phyloP scores from a whole-genome alignment of 2,329 filamentous ascomycete genomes.

The Scolecobasidium constrictum region DNA sequence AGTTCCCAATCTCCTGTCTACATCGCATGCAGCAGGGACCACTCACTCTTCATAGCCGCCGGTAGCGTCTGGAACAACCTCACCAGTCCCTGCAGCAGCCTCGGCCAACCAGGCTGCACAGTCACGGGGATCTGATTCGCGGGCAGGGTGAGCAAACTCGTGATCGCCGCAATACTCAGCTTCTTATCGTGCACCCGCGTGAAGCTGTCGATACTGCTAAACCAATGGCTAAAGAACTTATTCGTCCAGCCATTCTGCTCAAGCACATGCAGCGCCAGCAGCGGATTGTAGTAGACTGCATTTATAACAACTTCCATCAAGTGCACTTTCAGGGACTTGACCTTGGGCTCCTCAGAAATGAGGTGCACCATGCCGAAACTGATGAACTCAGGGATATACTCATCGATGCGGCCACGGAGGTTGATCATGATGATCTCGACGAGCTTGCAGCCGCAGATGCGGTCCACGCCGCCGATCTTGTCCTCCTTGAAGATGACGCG shows the following conservation, averaged over 20 bases:
- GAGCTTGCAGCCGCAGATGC: conserved; percentile 95
- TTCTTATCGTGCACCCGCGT: conserved; percentile 97
- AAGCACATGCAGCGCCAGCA: conserved; percentile 74
- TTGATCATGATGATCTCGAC: conserved; percentile 97
- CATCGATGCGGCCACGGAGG: conserved; percentile 77
- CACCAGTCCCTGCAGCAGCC: conserved; percentile 79
- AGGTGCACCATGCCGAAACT: conserved; percentile 79
- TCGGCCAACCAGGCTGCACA: conserved; percentile 89
- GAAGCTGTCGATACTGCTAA: conserved; percentile 89
- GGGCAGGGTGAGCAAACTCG: conserved; percentile 67
- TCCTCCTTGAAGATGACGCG: conserved; percentile 87
- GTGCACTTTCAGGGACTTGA: conserved; percentile 91
- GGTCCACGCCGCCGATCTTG: conserved; percentile 85
- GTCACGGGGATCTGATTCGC: conserved; percentile 80
- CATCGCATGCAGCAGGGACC: conserved; percentile 1
- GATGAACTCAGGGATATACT: conserved; percentile 81
- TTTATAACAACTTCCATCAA: conserved; percentile 99
- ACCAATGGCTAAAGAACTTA: conserved; percentile 98
- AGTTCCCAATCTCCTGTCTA: conserved; percentile 12
- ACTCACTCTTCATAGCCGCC: conserved; percentile 70
- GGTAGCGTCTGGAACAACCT: conserved; percentile 87
- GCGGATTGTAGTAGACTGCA: conserved; percentile 91
- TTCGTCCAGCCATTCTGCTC: conserved; percentile 92
- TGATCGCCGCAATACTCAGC: conserved; percentile 88
- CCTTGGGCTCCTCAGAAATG: conserved; percentile 62